Percentiles rank a stretch among this genome's conserved stretches.
These are phyloP conservation scores for Vitis amurensis DNA, from an alignment of 164 flowering plant genomes.

Conservation along the genomic window DNA sequence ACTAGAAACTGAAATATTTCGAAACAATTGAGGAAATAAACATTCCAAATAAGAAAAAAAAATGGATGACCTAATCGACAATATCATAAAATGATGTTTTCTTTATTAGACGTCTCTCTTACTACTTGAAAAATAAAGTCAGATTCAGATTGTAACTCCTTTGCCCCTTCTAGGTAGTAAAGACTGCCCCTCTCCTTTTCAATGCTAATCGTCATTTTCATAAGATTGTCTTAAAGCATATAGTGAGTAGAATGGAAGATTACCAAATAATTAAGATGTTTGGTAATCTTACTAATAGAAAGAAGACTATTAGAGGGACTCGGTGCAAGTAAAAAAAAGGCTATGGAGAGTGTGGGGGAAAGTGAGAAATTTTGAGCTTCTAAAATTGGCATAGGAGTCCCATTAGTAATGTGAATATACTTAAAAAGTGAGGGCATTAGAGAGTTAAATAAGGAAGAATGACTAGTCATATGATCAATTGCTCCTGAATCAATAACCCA, in stretches of 20 bases:
- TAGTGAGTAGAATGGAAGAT: neutral
- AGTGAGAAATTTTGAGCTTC: neutral
- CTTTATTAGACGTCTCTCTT: neutral
- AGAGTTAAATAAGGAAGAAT: neutral
- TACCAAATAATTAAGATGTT: too few relatives aligned
- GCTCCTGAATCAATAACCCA: too few relatives aligned
- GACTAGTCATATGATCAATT: too few relatives aligned
- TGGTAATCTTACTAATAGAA: neutral
- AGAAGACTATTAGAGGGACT: neutral
- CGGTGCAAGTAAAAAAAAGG: neutral
- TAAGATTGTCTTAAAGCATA: neutral
- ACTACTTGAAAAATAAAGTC: neutral
- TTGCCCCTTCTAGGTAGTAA: neutral
- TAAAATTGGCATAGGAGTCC: neutral
- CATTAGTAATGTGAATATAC: neutral
- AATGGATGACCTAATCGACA: too few relatives aligned
- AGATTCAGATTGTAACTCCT: neutral
- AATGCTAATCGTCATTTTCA: neutral
- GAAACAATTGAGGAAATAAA: too few relatives aligned
- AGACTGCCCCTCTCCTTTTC: neutral
- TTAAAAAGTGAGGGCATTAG: neutral
- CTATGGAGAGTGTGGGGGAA: neutral
- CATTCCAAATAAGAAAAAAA: too few relatives aligned
- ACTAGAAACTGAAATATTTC: too few relatives aligned
- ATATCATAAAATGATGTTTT: too few relatives aligned